phyloP scores from a whole-genome alignment of 2,329 filamentous ascomycete species.

The Chaetomiaceae sp. region DNA sequence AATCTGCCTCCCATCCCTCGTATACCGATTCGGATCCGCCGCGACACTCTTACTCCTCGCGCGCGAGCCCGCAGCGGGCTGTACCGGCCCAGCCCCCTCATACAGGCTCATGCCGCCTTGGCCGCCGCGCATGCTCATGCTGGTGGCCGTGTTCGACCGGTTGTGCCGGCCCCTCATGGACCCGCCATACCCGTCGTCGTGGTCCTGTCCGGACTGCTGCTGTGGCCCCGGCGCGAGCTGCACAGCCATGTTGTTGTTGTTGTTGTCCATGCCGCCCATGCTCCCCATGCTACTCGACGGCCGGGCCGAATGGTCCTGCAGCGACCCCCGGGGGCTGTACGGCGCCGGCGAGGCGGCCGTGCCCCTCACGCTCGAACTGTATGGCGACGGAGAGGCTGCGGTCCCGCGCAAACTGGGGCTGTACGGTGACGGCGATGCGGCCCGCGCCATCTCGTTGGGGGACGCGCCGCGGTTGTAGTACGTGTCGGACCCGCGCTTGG shows the following conservation, averaged over 20 bases:
- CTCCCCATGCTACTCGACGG: conserved; percentile 21
- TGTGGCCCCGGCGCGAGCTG: conserved; percentile 51
- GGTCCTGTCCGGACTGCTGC: neutral
- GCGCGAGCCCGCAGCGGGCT: conserved; percentile 36
- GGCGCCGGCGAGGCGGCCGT: conserved; percentile 16
- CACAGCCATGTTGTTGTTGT: conserved; percentile 67
- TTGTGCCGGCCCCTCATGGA: conserved; percentile 21
- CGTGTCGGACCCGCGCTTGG: conserved; percentile 20
- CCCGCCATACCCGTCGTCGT: conserved; percentile 19
- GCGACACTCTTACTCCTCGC: conserved; percentile 71
- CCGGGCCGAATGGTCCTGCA: conserved; percentile 22
- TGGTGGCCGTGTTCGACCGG: conserved; percentile 12
- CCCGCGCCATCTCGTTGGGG: conserved; percentile 11
- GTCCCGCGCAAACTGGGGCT: too few species aligned
- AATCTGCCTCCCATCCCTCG: conserved; percentile 79
- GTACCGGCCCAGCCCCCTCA: conserved; percentile 43
- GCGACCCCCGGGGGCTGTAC: conserved; percentile 43
- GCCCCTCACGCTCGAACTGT: conserved; percentile 27
- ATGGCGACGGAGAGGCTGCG: conserved; percentile 44
- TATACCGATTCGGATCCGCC: conserved; percentile 78
- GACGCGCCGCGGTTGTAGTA: conserved; percentile 12
- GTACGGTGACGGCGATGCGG: conserved; percentile 44
- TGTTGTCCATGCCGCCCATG: too few species aligned
- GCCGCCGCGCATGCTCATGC: conserved; percentile 32
- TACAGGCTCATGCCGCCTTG: conserved; percentile 50